phyloP scores from a whole-genome alignment of 129 eudicot species.

The Tagetes patula region DNA sequence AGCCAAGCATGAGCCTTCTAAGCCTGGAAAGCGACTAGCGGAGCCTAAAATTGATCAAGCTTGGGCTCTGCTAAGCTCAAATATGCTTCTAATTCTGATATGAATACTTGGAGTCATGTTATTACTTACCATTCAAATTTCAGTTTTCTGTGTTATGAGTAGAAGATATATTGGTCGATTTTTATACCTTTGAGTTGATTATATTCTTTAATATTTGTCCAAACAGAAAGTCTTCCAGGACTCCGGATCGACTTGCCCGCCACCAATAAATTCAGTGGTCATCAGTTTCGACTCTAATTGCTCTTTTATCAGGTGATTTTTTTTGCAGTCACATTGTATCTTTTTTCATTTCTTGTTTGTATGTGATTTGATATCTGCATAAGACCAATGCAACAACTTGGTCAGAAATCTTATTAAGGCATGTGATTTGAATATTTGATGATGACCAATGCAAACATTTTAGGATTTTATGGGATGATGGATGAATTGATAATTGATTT shows the following conservation, averaged over 20 bases:
- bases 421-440: not conserved
- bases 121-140: not conserved
- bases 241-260: slow-evolving; percentile 15
- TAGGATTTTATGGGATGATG: no score
- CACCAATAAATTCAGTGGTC: slow-evolving; percentile 28
- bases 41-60: not conserved
- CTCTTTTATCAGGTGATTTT: slow-evolving; percentile 13
- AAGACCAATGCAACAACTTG: slow-evolving; percentile 21
- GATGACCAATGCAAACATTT: slow-evolving; percentile 11
- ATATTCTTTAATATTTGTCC: slow-evolving; percentile 12
- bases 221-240: slow-evolving; percentile 23
- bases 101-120: not conserved
- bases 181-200: not conserved
- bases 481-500: no score
- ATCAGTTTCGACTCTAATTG: slow-evolving; percentile 3
- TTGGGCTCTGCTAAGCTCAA: not conserved
- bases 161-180: not conserved
- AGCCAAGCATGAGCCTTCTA: not conserved
- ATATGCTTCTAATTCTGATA: not conserved
- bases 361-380: slow-evolving; percentile 15
- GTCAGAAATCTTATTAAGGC: not conserved
- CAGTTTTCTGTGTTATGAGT: not conserved
- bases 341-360: slow-evolving; percentile 3
- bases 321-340: slow-evolving; percentile 5
- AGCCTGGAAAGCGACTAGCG: not conserved